Percentiles rank a stretch among this genome's conserved stretches.
Conservation (phyloP, 768 basidiomycete genomes). For the Cyathus striatus region DNA sequence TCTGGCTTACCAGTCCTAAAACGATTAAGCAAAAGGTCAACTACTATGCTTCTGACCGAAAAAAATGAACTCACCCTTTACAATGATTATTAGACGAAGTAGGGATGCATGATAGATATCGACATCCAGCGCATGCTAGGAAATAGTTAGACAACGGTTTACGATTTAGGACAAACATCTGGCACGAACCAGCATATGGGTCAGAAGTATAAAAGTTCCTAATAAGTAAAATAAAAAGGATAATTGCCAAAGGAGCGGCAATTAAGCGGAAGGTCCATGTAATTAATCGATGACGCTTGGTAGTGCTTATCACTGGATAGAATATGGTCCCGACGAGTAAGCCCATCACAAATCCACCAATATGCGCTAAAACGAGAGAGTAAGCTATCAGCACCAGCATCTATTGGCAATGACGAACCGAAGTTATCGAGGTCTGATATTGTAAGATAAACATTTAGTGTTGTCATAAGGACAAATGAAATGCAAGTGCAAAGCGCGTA, state of each 20-base stretch:
- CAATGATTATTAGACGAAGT: constrained; percentile 67
- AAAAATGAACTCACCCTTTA: constrained; percentile 35
- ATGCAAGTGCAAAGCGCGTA: constrained; percentile 35
- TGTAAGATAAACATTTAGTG: constrained; percentile 1
- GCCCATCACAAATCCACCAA: constrained; percentile 84
- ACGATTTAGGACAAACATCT: constrained; percentile 3
- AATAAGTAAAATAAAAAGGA: constrained; percentile 78
- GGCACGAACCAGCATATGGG: constrained; percentile 74
- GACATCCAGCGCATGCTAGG: constrained; percentile 80
- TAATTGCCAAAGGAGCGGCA: constrained; percentile 69
- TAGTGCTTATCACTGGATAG: constrained; percentile 84
- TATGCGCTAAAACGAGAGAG: constrained; percentile 51
- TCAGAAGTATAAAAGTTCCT: constrained; percentile 89
- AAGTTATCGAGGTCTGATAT: constrained; percentile 84
- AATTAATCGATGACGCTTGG: constrained; percentile 65
- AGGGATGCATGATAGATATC: constrained; percentile 88
- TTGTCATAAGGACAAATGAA: neutral
- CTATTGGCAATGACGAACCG: too few relatives aligned
- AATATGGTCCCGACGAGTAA: constrained; percentile 79
- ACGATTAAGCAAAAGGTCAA: constrained; percentile 6
- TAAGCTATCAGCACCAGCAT: too few relatives aligned
- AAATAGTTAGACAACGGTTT: constrained; percentile 2
- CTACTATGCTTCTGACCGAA: neutral
- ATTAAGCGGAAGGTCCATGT: constrained; percentile 70
- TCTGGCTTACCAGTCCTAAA: constrained; percentile 29